Evolutionary conservation across 371 early-diverging fungal genomes (phyloP).

Genomic region (Dinochytrium kinnereticum): DNA sequence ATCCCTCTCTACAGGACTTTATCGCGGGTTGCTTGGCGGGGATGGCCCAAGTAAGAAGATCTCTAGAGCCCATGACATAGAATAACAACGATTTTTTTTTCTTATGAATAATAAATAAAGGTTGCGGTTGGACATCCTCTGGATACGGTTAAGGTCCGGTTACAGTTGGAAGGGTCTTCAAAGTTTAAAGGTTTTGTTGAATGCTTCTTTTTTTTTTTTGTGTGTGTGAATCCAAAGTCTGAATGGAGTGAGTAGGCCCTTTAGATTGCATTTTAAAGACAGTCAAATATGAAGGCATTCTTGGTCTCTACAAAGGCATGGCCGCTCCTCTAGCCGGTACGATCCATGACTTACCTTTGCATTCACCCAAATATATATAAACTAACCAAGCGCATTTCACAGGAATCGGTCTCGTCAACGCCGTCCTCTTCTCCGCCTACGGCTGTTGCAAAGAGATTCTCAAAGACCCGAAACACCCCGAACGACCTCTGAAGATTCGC

Average conservation of each 20-base stretch:
- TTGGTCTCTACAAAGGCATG: constrained; percentile 81
- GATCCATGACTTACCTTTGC: not conserved
- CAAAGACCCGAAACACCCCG: constrained; percentile 14
- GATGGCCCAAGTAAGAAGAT: constrained; percentile 17
- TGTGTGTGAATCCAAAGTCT: too few relatives aligned
- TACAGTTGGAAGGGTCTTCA: constrained; percentile 67
- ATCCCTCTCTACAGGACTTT: constrained; percentile 51
- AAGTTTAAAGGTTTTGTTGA: constrained; percentile 71
- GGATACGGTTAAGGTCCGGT: constrained; percentile 79
- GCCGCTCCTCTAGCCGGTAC: constrained; percentile 10
- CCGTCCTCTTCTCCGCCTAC: constrained; percentile 39
- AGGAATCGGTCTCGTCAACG: constrained; percentile 35
- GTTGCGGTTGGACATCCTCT: constrained; percentile 69
- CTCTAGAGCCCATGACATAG: not conserved
- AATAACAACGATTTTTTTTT: too few relatives aligned
- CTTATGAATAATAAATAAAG: constrained; percentile 34
- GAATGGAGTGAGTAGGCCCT: constrained; percentile 56
- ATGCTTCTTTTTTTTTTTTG: too few relatives aligned
- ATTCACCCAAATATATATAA: too few relatives aligned
- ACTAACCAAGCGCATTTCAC: too few relatives aligned
- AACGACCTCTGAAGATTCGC: not conserved
- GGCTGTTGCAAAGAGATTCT: constrained; percentile 23
- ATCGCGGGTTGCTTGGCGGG: constrained; percentile 61
- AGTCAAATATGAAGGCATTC: constrained; percentile 68
- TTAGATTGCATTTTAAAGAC: constrained; percentile 74